These are phyloP conservation scores for Fennellomyces sp. DNA, from an alignment of 371 early-diverging fungal genomes.

Conservation along the genomic window DNA sequence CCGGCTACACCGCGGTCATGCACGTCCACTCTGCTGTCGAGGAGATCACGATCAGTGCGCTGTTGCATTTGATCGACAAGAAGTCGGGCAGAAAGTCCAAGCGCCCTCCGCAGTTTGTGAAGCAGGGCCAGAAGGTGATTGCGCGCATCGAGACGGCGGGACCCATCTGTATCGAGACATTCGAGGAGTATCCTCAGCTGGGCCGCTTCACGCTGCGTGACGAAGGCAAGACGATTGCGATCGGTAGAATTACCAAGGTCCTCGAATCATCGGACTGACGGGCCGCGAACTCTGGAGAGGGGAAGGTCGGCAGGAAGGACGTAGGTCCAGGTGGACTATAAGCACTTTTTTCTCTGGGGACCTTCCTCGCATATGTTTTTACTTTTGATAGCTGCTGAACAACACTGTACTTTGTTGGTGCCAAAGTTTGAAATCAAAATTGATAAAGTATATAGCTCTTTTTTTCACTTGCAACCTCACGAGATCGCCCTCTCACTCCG, in stretches of 20 bases:
- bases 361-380: neutral
- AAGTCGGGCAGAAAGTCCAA: slow-evolving; percentile 85
- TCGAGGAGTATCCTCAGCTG: slow-evolving; percentile 87
- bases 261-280: slow-evolving; percentile 25
- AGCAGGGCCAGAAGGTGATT: slow-evolving; percentile 86
- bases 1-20: slow-evolving; percentile 91
- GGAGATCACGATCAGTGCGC: slow-evolving; percentile 79
- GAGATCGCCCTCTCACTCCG: neutral
- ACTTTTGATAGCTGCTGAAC: no score
- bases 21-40: slow-evolving; percentile 91
- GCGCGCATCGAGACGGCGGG: slow-evolving; percentile 80
- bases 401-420: no score
- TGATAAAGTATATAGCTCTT: neutral
- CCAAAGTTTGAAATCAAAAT: no score
- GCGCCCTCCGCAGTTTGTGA: slow-evolving; percentile 90
- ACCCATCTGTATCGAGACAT: slow-evolving; percentile 88
- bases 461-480: neutral
- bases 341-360: neutral
- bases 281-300: neutral
- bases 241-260: slow-evolving; percentile 92
- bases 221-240: slow-evolving; percentile 90
- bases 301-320: neutral
- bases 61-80: slow-evolving; percentile 90
- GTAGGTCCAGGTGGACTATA: no score
- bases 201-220: slow-evolving; percentile 97